These are phyloP conservation scores for Arabidopsis lyrata DNA, from an alignment of 441 rosid species.

Conservation along the genomic window DNA sequence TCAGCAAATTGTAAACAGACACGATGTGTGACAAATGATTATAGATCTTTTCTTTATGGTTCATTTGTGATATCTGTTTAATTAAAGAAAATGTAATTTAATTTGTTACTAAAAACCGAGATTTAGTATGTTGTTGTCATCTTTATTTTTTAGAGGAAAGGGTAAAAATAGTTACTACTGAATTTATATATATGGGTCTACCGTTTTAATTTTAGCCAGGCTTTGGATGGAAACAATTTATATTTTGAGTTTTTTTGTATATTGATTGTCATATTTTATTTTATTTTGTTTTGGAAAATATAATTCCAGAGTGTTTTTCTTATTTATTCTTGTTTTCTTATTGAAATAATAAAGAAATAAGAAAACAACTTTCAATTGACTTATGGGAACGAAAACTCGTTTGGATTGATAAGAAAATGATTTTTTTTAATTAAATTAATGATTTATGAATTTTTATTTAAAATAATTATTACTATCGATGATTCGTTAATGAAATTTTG, in stretches of 20 bases:
- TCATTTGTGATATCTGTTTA: neutral
- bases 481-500: too few species aligned
- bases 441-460: too few species aligned
- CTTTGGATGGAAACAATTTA: neutral
- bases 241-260: neutral
- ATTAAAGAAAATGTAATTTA: neutral
- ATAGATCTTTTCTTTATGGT: neutral
- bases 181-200: neutral
- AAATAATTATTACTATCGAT: too few species aligned
- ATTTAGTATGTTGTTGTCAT: neutral
- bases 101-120: neutral
- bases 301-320: too few species aligned
- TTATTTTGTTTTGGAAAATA: neutral
- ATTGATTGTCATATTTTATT: neutral
- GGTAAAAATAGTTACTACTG: neutral
- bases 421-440: too few species aligned
- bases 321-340: neutral
- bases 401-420: too few species aligned
- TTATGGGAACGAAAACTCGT: neutral
- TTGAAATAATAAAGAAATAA: neutral
- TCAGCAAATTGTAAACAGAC: neutral
- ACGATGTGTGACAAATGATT: neutral
- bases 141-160: neutral
- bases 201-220: neutral
- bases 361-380: neutral